phyloP scores from a whole-genome alignment of 2,329 filamentous ascomycete species.

The Leptodontidium sp. region DNA sequence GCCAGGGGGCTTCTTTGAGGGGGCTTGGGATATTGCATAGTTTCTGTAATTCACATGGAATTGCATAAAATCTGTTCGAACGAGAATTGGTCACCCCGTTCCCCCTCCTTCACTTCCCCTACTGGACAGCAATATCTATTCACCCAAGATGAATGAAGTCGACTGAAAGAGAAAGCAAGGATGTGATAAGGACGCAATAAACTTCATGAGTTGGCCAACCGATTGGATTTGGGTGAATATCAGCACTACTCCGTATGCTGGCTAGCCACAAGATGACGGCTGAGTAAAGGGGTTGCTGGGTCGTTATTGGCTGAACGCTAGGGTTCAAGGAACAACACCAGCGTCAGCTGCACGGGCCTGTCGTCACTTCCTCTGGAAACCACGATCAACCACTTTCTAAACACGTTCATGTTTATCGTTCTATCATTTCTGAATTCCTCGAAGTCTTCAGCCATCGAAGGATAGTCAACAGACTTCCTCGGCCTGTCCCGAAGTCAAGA shows the following conservation, averaged over 20 bases:
- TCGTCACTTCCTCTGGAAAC: not conserved
- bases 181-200: no score
- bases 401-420: not conserved
- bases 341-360: constrained; percentile 11
- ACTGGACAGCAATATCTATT: no score
- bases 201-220: not conserved
- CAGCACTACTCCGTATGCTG: not conserved
- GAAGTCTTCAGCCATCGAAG: not conserved
- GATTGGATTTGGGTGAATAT: not conserved
- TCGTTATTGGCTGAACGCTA: not conserved
- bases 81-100: no score
- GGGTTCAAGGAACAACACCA: not conserved
- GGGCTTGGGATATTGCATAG: no score
- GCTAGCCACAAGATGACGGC: not conserved
- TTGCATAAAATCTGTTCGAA: no score
- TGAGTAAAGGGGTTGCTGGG: not conserved
- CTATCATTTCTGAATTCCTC: not conserved
- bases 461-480: not conserved
- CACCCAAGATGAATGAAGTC: no score
- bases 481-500: not conserved
- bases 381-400: not conserved
- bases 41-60: no score
- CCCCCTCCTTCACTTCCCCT: no score
- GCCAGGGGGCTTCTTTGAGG: no score
- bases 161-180: no score